Evolutionary conservation across 176 grass and related monocot genomes (phyloP).

Genomic region (Hsuehochloa calcarea): DNA sequence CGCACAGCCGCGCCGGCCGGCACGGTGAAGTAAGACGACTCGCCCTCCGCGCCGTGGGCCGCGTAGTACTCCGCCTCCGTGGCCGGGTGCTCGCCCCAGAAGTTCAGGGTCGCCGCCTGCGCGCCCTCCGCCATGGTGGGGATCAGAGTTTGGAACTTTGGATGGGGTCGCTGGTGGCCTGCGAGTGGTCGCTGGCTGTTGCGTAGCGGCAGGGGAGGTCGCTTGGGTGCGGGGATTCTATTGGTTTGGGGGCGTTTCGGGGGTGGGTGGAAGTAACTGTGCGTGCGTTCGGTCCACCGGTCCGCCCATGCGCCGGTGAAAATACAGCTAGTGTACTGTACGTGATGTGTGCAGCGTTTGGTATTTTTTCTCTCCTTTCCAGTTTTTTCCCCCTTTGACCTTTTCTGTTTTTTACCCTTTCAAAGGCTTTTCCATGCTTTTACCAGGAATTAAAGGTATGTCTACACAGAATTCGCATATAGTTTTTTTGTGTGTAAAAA

Average conservation of each 20-base stretch:
- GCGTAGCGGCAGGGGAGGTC: constrained; percentile 27
- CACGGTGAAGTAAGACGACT: constrained; percentile 47
- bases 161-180: constrained; percentile 9
- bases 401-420: too few species aligned
- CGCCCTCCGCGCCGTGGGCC: constrained; percentile 50
- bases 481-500: too few species aligned
- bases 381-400: too few species aligned
- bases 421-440: neutral
- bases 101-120: constrained; percentile 19
- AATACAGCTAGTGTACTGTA: too few species aligned
- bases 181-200: constrained; percentile 41
- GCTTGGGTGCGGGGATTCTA: neutral
- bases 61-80: constrained; percentile 75
- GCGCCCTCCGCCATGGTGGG: constrained; percentile 25
- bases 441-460: neutral
- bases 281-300: neutral
- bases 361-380: too few species aligned
- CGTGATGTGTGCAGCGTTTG: too few species aligned
- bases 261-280: neutral
- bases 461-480: too few species aligned
- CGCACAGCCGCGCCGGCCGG: constrained; percentile 14
- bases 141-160: neutral
- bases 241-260: neutral
- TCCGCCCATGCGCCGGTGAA: neutral
- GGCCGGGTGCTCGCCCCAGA: constrained; percentile 76